phyloP scores from a whole-genome alignment of 257 asterid genomes.

The Solanum ossicruentum region DNA sequence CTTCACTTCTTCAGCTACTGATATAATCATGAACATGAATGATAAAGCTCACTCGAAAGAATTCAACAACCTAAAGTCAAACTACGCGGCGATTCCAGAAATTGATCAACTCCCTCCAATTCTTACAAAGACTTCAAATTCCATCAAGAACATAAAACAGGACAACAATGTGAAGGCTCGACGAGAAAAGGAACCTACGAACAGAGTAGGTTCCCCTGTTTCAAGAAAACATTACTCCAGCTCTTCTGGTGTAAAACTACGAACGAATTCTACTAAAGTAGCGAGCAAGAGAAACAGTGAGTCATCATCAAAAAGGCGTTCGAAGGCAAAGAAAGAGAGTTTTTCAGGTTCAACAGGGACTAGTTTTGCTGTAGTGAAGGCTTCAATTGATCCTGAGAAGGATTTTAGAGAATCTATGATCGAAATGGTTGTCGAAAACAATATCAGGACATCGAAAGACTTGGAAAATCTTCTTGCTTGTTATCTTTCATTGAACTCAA shows the following conservation, averaged over 20 bases:
- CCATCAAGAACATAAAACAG: neutral
- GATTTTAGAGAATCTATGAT: constrained; percentile 86
- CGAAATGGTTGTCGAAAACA: constrained; percentile 86
- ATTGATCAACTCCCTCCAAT: constrained; percentile 44
- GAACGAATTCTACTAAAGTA: constrained; percentile 29
- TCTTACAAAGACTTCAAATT: constrained; percentile 25
- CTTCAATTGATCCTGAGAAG: constrained; percentile 71
- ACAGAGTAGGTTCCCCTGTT: neutral
- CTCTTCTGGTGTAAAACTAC: constrained; percentile 41
- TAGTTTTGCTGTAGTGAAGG: constrained; percentile 73
- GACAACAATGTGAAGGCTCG: neutral
- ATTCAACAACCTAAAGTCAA: constrained; percentile 1
- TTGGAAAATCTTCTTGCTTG: constrained; percentile 85
- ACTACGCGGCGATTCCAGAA: constrained; percentile 25
- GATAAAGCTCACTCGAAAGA: constrained; percentile 2
- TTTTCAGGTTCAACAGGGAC: constrained; percentile 20
- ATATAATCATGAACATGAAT: constrained; percentile 48
- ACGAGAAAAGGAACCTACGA: neutral
- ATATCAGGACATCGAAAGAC: constrained; percentile 52
- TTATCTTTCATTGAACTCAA: constrained; percentile 61
- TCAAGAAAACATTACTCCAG: constrained; percentile 40
- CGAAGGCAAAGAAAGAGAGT: constrained; percentile 8
- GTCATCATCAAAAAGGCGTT: constrained; percentile 13
- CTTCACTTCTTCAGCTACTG: constrained; percentile 32
- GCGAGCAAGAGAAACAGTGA: constrained; percentile 21